These are phyloP conservation scores for Cryomyces minteri DNA, from an alignment of 495 filamentous ascomycete genomes.

Conservation along the genomic window DNA sequence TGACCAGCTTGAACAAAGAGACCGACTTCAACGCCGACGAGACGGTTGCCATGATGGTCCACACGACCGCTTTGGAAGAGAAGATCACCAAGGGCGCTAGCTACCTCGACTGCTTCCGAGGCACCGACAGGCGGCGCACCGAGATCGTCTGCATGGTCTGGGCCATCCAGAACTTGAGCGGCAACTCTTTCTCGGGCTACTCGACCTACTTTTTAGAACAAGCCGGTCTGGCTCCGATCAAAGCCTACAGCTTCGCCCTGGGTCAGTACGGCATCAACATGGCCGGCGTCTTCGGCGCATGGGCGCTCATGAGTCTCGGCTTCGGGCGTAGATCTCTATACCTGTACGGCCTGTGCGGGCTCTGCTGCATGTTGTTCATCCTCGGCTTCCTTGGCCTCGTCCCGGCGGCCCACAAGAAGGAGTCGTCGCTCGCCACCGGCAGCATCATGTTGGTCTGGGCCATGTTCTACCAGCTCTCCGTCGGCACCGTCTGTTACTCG, in stretches of 20 bases:
- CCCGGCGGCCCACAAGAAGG: conserved; percentile 4
- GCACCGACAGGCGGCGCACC: conserved; percentile 18
- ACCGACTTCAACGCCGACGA: conserved; percentile 21
- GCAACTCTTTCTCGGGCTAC: conserved; percentile 66
- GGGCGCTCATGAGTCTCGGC: conserved; percentile 18
- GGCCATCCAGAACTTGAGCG: conserved; percentile 67
- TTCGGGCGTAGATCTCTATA: conserved; percentile 21
- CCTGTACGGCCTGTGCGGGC: conserved; percentile 14
- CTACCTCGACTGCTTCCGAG: conserved; percentile 22
- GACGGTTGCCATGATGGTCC: conserved; percentile 20
- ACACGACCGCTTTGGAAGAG: conserved; percentile 20
- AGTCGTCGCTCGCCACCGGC: conserved; percentile 25
- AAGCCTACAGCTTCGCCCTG: conserved; percentile 17
- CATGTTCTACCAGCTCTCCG: conserved; percentile 35
- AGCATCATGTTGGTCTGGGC: conserved; percentile 33
- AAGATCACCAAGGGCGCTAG: conserved; percentile 15
- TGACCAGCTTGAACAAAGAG: conserved; percentile 15
- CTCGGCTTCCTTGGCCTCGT: conserved; percentile 21
- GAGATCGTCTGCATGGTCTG: conserved; percentile 33
- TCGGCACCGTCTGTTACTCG: conserved; percentile 40
- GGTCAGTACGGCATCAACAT: conserved; percentile 24
- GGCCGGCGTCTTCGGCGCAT: conserved; percentile 19
- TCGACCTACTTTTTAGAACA: conserved; percentile 63
- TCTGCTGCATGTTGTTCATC: conserved; percentile 19
- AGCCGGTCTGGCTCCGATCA: conserved; percentile 31